These are phyloP conservation scores for Decorospora gaudefroyi DNA, from an alignment of 2,329 filamentous ascomycete species.

Conservation along the genomic window DNA sequence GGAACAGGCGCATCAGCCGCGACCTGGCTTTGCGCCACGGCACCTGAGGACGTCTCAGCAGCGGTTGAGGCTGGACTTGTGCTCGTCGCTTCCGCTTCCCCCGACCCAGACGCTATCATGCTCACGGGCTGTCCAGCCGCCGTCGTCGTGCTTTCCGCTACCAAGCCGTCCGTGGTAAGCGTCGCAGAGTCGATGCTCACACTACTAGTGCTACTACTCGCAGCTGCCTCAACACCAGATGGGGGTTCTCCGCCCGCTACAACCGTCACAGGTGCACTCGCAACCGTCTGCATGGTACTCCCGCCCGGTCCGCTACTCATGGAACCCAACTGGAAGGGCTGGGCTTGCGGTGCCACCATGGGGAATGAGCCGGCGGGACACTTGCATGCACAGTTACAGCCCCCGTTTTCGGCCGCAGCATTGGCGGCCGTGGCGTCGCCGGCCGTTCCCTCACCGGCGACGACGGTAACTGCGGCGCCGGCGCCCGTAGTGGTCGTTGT, in stretches of 20 bases:
- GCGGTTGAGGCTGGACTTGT: constrained; percentile 7
- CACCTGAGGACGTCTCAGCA: constrained; percentile 7
- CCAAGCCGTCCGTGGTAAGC: constrained; percentile 24
- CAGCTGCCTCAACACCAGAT: constrained; percentile 16
- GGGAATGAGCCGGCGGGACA: constrained; percentile 41
- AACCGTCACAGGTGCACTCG: constrained; percentile 26
- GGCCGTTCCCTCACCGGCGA: constrained; percentile 25
- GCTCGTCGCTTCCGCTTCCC: constrained; percentile 1
- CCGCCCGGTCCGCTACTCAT: constrained; percentile 18
- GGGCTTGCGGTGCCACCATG: constrained; percentile 34
- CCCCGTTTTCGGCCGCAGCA: constrained; percentile 20
- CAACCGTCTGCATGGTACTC: constrained; percentile 34
- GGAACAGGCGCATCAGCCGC: constrained; percentile 18
- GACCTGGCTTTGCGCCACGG: constrained; percentile 32
- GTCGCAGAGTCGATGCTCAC: constrained; percentile 29
- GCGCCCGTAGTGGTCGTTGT: constrained; percentile 19
- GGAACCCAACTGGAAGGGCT: constrained; percentile 34
- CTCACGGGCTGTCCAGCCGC: constrained; percentile 27
- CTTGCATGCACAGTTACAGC: constrained; percentile 38
- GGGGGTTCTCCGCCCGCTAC: constrained; percentile 26
- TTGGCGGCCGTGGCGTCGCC: constrained; percentile 12
- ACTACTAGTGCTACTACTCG: constrained; percentile 16
- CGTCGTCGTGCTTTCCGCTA: constrained; percentile 20
- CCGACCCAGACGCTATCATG: constrained; percentile 20
- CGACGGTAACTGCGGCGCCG: constrained; percentile 25